phyloP scores from a whole-genome alignment of 1,284 basidiomycete genomes.

The Amylostereum areolatum region DNA sequence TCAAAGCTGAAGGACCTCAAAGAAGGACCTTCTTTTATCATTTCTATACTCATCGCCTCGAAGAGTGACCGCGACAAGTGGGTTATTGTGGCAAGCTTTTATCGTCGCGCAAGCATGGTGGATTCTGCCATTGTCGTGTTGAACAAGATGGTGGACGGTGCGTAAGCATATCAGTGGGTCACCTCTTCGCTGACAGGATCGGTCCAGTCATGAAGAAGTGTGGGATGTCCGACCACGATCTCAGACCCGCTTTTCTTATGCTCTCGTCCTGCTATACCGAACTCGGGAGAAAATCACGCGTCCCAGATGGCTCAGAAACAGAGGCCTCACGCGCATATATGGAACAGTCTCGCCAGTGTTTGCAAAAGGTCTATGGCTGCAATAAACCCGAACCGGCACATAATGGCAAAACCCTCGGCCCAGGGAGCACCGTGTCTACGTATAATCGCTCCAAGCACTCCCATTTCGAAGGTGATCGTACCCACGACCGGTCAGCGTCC shows the following conservation, averaged over 20 bases:
- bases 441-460: not conserved
- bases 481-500: not conserved
- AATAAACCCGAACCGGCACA: conserved; percentile 4
- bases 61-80: conserved; percentile 36
- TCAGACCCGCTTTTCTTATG: conserved; percentile 46
- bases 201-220: conserved; percentile 33
- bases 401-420: not conserved
- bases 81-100: conserved; percentile 48
- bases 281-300: conserved; percentile 24
- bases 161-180: conserved; percentile 3
- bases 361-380: conserved; percentile 52
- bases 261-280: conserved; percentile 49
- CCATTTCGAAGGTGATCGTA: not conserved
- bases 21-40: conserved; percentile 34
- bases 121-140: conserved; percentile 38
- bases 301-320: conserved; percentile 12
- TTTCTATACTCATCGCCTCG: conserved; percentile 36
- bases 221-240: conserved; percentile 28
- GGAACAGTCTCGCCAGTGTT: conserved; percentile 33
- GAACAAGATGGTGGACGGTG: conserved; percentile 44
- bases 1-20: conserved; percentile 26
- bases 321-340: conserved; percentile 28
- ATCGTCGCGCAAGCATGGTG: conserved; percentile 42
- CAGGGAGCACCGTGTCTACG: not conserved
- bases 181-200: not conserved